phyloP scores from a whole-genome alignment of 768 basidiomycete species.

The Lactifluus piperatus region DNA sequence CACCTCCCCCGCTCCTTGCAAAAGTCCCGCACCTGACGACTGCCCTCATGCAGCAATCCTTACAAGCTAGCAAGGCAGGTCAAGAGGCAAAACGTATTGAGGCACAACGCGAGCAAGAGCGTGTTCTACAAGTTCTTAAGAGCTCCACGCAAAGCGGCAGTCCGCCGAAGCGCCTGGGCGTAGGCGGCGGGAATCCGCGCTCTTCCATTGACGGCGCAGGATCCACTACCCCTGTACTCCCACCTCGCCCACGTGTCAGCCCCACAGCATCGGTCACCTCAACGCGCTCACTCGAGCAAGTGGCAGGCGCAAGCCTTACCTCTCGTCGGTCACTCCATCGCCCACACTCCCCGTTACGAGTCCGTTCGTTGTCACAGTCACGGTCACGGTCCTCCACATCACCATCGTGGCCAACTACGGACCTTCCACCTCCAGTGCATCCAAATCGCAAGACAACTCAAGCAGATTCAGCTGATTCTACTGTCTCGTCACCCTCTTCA shows the following conservation, averaged over 20 bases:
- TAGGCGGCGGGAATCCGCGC: slow-evolving; percentile 7
- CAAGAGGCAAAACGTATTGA: slow-evolving; percentile 64
- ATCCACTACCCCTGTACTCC: slow-evolving; percentile 28
- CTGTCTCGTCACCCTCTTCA: slow-evolving; percentile 21
- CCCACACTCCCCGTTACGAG: slow-evolving; percentile 7
- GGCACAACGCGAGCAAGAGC: slow-evolving; percentile 56
- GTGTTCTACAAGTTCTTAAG: slow-evolving; percentile 64
- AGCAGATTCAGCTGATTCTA: slow-evolving; percentile 13
- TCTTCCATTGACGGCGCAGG: slow-evolving; percentile 21
- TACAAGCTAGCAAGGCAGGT: slow-evolving; percentile 65
- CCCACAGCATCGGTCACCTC: slow-evolving; percentile 28
- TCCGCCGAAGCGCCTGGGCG: slow-evolving; percentile 2
- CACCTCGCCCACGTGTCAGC: slow-evolving; percentile 31
- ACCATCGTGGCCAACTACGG: slow-evolving; percentile 27
- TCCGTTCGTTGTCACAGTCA: not conserved
- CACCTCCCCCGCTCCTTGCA: slow-evolving; percentile 20
- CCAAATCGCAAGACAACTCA: slow-evolving; percentile 38
- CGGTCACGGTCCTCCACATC: slow-evolving; percentile 26
- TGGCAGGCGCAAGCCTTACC: slow-evolving; percentile 31
- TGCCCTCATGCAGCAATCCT: slow-evolving; percentile 60
- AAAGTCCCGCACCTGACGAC: slow-evolving; percentile 44
- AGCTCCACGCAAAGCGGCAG: slow-evolving; percentile 35
- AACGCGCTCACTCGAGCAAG: slow-evolving; percentile 34
- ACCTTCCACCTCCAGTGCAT: slow-evolving; percentile 41
- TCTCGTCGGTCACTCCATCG: not conserved